A percentile compares a stretch with the other conserved stretches of the same genome.
Evolutionary conservation across 2,329 filamentous ascomycete species (phyloP).

Genomic region (Stemphylium vesicarium): DNA sequence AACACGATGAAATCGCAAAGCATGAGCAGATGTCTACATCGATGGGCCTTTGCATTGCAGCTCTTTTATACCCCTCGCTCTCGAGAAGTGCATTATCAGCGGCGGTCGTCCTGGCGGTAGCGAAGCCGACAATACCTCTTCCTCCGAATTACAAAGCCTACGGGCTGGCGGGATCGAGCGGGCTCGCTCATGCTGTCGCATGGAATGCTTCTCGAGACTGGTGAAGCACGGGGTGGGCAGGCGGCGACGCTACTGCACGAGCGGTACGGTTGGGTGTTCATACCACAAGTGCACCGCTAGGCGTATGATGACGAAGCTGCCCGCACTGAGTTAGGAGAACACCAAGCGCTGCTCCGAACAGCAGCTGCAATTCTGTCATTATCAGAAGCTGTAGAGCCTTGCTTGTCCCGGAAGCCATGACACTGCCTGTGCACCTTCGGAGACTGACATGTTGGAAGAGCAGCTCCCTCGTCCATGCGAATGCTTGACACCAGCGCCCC

Average conservation of each 20-base stretch:
- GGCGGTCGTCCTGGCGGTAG: background rate
- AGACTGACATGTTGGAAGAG: background rate
- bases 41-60: background rate
- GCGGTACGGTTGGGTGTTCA: slow-evolving; percentile 20
- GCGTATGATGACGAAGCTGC: too few species aligned
- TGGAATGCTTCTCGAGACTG: background rate
- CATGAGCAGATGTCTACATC: background rate
- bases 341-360: background rate
- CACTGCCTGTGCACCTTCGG: too few species aligned
- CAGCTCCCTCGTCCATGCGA: background rate
- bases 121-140: background rate
- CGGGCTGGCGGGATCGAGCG: background rate
- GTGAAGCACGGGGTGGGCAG: background rate
- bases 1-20: background rate
- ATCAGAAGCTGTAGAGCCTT: background rate
- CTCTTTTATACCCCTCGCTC: background rate
- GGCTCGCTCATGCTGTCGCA: background rate
- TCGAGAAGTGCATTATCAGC: background rate
- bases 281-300: slow-evolving; percentile 14
- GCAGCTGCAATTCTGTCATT: background rate
- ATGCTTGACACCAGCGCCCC: too few species aligned
- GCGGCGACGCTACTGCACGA: slow-evolving; percentile 29
- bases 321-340: background rate
- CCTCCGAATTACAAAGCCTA: background rate
- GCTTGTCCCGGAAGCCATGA: background rate